Conservation (phyloP, 2,329 filamentous ascomycete species). For the Thermothelomyces thermophilus region DNA sequence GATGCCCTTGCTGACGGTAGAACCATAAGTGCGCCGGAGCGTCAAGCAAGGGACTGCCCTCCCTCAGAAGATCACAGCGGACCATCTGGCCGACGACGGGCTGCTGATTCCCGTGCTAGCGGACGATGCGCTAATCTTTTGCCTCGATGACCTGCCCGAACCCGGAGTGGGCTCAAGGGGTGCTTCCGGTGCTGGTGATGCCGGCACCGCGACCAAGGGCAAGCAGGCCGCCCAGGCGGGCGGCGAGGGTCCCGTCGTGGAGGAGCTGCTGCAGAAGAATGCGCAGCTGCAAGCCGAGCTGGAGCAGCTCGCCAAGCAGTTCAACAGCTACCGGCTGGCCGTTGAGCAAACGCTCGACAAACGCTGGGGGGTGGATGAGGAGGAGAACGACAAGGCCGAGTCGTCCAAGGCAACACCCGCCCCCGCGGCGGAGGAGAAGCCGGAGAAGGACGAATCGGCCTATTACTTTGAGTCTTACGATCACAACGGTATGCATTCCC, state of each 20-base stretch:
- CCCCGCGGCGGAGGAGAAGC: slow-evolving; percentile 20
- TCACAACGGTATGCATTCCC: slow-evolving; percentile 44
- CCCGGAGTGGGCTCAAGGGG: slow-evolving; percentile 27
- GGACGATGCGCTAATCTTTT: slow-evolving; percentile 84
- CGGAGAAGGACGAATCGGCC: slow-evolving; percentile 34
- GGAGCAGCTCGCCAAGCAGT: slow-evolving; percentile 52
- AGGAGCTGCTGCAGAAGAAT: slow-evolving; percentile 39
- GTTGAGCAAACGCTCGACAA: slow-evolving; percentile 62
- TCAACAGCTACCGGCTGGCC: slow-evolving; percentile 57
- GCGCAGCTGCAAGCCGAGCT: slow-evolving; percentile 55
- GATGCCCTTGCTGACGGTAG: neutral
- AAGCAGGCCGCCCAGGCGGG: slow-evolving; percentile 16
- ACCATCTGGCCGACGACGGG: slow-evolving; percentile 66
- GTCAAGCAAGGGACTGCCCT: slow-evolving; percentile 40
- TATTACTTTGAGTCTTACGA: slow-evolving; percentile 59
- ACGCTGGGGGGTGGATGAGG: slow-evolving; percentile 53
- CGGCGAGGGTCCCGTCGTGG: slow-evolving; percentile 16
- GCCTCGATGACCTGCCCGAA: slow-evolving; percentile 68
- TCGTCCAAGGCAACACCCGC: slow-evolving; percentile 21
- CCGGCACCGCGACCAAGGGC: neutral
- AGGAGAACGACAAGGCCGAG: slow-evolving; percentile 29
- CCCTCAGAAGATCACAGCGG: slow-evolving; percentile 52
- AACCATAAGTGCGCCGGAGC: slow-evolving; percentile 39
- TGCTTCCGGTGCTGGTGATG: neutral
- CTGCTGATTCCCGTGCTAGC: slow-evolving; percentile 80